A percentile compares a stretch with the other conserved stretches of the same genome.
Conservation (phyloP, 495 filamentous ascomycete species). For the Daldinia decipiens region DNA sequence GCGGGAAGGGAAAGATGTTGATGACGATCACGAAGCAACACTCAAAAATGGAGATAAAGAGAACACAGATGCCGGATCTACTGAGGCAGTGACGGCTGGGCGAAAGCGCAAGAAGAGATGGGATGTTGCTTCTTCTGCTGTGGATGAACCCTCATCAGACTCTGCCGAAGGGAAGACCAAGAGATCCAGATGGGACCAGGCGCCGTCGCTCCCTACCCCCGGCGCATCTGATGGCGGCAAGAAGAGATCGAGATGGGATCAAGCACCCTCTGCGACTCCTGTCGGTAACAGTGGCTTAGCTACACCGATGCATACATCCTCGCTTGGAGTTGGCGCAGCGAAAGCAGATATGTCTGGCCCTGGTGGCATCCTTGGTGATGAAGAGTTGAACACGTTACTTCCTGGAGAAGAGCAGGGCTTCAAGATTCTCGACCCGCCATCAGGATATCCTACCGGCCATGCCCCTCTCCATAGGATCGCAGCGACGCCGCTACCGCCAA, state of each 20-base stretch:
- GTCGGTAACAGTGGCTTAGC: constrained; percentile 82
- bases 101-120: constrained; percentile 93
- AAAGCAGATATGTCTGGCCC: constrained; percentile 83
- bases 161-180: constrained; percentile 69
- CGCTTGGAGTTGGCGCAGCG: constrained; percentile 63
- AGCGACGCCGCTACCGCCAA: constrained; percentile 74
- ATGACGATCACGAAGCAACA: constrained; percentile 68
- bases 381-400: constrained; percentile 92
- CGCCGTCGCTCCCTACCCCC: constrained; percentile 70
- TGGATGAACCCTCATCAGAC: constrained; percentile 58
- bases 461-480: constrained; percentile 80
- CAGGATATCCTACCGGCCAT: constrained; percentile 88
- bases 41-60: constrained; percentile 78
- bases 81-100: constrained; percentile 68
- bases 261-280: constrained; percentile 85
- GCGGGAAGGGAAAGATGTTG: constrained; percentile 66
- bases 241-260: constrained; percentile 87
- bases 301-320: constrained; percentile 84
- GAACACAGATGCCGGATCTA: constrained; percentile 74
- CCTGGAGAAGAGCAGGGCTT: constrained; percentile 83
- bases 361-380: constrained; percentile 84
- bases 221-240: constrained; percentile 67
- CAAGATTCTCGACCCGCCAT: constrained; percentile 90
- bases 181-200: constrained; percentile 90
- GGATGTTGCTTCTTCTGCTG: constrained; percentile 74